These are phyloP conservation scores for Musa balbisiana DNA, from an alignment of 202 grass and related monocot species.

Conservation along the genomic window DNA sequence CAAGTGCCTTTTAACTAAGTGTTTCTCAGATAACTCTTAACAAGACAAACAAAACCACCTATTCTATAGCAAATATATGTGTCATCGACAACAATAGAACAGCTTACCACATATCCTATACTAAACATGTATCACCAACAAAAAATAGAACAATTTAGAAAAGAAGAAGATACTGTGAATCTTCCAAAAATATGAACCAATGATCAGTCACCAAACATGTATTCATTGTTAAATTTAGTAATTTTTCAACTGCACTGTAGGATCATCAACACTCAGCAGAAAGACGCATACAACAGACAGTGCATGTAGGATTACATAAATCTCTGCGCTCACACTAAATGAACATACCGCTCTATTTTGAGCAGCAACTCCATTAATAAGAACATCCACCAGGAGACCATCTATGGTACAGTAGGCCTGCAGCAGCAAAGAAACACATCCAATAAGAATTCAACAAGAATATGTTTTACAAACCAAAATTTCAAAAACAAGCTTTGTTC, in stretches of 20 bases:
- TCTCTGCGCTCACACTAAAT: neutral
- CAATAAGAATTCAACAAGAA: neutral
- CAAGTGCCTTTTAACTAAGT: neutral
- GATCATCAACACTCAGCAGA: no score
- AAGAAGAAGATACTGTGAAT: neutral
- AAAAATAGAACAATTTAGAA: no score
- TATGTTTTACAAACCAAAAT: neutral
- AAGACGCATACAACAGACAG: no score
- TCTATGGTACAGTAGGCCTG: conserved; percentile 94
- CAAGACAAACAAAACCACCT: neutral
- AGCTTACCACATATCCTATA: no score
- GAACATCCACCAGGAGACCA: conserved; percentile 63
- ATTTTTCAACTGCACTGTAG: no score
- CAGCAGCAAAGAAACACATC: conserved; percentile 23
- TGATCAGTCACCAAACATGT: neutral
- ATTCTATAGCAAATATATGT: no score
- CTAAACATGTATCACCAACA: no score
- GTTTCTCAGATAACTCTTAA: neutral
- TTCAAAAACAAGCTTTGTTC: neutral
- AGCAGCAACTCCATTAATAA: conserved; percentile 51
- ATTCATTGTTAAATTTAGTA: no score
- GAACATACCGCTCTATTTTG: conserved; percentile 90
- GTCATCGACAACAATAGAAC: no score
- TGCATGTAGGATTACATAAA: neutral
- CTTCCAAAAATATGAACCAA: neutral